Base-by-base conservation (phyloP, 257 asterid genomes). In the Nicotiana attenuata region DNA sequence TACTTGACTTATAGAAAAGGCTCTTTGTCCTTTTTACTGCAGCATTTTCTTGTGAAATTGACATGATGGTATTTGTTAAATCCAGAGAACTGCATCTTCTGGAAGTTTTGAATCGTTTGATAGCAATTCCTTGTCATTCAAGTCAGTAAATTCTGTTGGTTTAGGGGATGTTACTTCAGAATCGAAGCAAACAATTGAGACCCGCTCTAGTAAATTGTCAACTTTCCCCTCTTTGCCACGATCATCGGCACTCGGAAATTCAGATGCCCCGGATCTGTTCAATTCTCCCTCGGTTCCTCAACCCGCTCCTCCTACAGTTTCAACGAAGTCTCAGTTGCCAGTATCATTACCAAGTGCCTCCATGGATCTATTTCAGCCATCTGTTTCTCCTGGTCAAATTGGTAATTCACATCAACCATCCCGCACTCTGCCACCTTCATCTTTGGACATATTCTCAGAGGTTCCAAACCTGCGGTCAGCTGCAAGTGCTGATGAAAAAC, bases 41-140 rank as follows among this genome's bases (percentile, higher is more conserved):
- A n/a, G 56, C 60, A 80, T 24, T 65, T 29, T 56, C 55, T 69
- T 69, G 26, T 80, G 47, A 50, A 61, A 68, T 85, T 90, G 87
- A 86, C 69, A 77, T 81, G 78, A 80, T 31, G 60, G 73, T 71
- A 22, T 77, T 80, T 79, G 83, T 83, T 84, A 57, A 64, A 60
- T 83, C 31, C 94, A 93, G 99, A 88, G 92, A 88, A 82, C 91
- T 79, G 88, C 89, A 73, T 90, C 97, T 78, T 83, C 82, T 15
- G 97, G 92, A 88, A 92, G 94, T 88, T 86, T 88, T 88, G 94
- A 88, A 80, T 90, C 96, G 16, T 87, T 85, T 65, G 95, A 92
- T 77, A 87, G 87, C 89, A 88, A 83, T 83, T 86, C 94, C 73
- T 41, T 83, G 45, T 84, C 92, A 76, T 84, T 76, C 75, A 83